Percentiles rank a stretch among this genome's conserved stretches.
Evolutionary conservation across 352 stramenopile genomes (phyloP).

Genomic region (Peronospora farinosa): DNA sequence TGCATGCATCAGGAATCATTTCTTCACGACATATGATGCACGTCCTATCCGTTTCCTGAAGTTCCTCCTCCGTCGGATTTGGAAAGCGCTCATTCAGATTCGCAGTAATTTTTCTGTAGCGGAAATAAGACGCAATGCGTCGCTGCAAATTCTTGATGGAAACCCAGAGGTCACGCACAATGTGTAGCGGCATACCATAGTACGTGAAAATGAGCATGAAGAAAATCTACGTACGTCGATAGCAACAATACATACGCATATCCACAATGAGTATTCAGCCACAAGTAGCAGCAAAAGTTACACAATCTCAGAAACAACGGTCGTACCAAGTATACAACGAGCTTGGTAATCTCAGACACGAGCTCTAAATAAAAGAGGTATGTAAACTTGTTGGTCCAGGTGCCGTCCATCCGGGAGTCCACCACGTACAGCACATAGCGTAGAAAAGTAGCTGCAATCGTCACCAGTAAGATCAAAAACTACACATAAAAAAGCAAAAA

Average conservation of each 20-base stretch:
- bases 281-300: not conserved
- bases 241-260: not conserved
- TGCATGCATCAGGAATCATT: conserved; percentile 87
- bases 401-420: conserved; percentile 84
- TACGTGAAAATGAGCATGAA: conserved; percentile 97
- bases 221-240: conserved; percentile 65
- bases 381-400: conserved; percentile 87
- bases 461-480: conserved; percentile 92
- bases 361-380: conserved; percentile 95
- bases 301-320: not conserved
- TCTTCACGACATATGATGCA: conserved; percentile 97
- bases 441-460: conserved; percentile 84
- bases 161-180: conserved; percentile 95
- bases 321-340: conserved; percentile 91
- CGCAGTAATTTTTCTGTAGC: conserved; percentile 92
- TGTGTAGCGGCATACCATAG: conserved; percentile 96
- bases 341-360: conserved; percentile 91
- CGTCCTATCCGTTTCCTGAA: conserved; percentile 88
- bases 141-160: conserved; percentile 84
- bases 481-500: conserved; percentile 13
- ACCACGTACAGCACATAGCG: conserved; percentile 92
- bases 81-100: conserved; percentile 96
- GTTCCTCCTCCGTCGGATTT: conserved; percentile 90
- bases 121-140: conserved; percentile 79
- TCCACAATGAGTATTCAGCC: not conserved